These are phyloP conservation scores for Leccinum longicurvipes DNA, from an alignment of 768 basidiomycete genomes.

Conservation along the genomic window DNA sequence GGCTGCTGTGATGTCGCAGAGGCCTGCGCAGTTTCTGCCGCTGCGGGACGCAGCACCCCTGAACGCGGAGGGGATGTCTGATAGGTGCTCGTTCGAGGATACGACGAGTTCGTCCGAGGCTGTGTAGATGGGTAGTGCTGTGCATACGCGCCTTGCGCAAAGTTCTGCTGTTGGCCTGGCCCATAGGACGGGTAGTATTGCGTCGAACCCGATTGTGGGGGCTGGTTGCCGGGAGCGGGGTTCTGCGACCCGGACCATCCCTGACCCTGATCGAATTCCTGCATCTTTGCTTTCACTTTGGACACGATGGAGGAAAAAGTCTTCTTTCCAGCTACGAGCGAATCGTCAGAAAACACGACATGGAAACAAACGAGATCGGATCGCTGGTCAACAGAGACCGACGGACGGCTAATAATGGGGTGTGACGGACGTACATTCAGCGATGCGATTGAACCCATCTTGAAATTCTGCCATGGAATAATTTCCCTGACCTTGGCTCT, in stretches of 20 bases:
- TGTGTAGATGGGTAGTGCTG: conserved; percentile 3
- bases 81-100: conserved; percentile 6
- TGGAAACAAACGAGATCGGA: neutral
- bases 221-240: neutral
- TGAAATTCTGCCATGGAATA: conserved; percentile 67
- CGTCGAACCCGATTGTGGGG: neutral
- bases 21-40: neutral
- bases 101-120: conserved; percentile 7
- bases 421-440: conserved; percentile 58
- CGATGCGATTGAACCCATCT: conserved; percentile 71
- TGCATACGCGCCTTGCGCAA: conserved; percentile 1
- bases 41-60: neutral
- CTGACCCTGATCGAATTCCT: conserved; percentile 63
- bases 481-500: conserved; percentile 25
- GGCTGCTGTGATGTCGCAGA: conserved; percentile 14
- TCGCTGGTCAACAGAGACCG: neutral
- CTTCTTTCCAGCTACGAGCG: conserved; percentile 62
- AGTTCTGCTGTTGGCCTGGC: neutral
- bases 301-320: conserved; percentile 68
- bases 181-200: neutral
- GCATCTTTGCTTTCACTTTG: conserved; percentile 81
- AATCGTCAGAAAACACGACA: neutral
- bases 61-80: neutral
- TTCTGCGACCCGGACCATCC: conserved; percentile 17
- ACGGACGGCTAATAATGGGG: no score